Evolutionary conservation across 768 basidiomycete species (phyloP).

Genomic region (Xerocomellus amylosporus): DNA sequence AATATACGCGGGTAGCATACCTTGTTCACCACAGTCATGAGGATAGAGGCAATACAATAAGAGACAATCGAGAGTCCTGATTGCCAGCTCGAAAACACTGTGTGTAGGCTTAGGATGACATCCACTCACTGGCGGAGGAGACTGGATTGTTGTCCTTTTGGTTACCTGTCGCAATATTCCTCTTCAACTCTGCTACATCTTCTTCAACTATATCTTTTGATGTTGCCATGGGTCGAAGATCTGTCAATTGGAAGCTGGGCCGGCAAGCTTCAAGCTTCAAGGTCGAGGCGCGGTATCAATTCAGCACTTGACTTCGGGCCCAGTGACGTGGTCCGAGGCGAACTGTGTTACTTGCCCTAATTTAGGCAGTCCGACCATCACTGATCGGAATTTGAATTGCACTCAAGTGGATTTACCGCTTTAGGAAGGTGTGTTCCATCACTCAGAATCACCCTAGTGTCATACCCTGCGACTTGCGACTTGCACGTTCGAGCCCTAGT

Average conservation of each 20-base stretch:
- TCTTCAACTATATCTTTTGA: constrained; percentile 27
- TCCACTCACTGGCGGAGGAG: constrained; percentile 27
- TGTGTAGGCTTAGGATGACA: neutral
- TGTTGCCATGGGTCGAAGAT: constrained; percentile 12
- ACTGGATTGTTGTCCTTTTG: constrained; percentile 17
- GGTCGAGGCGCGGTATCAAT: neutral
- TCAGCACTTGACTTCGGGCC: neutral
- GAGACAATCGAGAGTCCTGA: constrained; percentile 78
- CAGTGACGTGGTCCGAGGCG: no score
- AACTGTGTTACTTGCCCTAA: no score
- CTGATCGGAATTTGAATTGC: no score
- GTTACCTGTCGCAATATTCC: constrained; percentile 43
- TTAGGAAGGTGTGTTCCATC: no score
- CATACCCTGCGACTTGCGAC: no score
- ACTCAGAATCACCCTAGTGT: no score
- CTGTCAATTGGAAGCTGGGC: neutral
- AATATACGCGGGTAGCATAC: constrained; percentile 38
- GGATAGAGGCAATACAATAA: constrained; percentile 89
- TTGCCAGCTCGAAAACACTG: neutral
- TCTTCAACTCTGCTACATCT: constrained; percentile 52
- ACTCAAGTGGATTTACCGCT: no score
- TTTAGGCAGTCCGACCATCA: no score
- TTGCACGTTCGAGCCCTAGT: no score
- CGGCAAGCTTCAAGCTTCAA: neutral
- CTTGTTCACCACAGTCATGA: constrained; percentile 98